phyloP scores from a whole-genome alignment of 441 rosid genomes.

The Biscutella laevigata region DNA sequence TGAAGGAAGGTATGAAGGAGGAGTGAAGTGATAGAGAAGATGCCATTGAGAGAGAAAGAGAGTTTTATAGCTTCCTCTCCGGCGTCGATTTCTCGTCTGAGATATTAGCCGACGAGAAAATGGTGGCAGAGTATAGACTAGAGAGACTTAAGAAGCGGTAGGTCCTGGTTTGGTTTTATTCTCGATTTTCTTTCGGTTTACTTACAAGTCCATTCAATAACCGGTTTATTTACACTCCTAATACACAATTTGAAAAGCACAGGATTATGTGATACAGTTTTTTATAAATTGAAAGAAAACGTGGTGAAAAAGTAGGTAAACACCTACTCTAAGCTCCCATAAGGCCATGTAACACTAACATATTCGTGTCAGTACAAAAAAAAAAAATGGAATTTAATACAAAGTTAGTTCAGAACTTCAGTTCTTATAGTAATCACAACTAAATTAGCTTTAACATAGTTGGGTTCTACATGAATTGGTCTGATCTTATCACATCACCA shows the following conservation, averaged over 20 bases:
- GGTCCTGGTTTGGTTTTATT: conserved; percentile 9
- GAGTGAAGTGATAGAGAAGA: conserved; percentile 30
- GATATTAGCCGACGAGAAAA: neutral
- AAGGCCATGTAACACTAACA: neutral
- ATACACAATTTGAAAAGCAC: neutral
- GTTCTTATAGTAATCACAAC: neutral
- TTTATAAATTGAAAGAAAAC: neutral
- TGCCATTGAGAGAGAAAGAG: conserved; percentile 19
- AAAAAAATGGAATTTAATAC: neutral
- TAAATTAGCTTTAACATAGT: neutral
- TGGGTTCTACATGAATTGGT: too few species aligned
- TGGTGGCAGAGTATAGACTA: neutral
- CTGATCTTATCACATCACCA: too few species aligned
- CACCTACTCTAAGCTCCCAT: conserved; percentile 8
- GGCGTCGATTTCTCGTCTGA: conserved; percentile 10
- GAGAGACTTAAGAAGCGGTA: neutral
- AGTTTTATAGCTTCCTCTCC: neutral
- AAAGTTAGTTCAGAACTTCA: neutral
- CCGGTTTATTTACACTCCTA: too few species aligned
- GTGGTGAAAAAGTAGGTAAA: conserved; percentile 19
- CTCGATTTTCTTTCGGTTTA: conserved; percentile 9
- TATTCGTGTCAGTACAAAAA: neutral
- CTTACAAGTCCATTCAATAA: too few species aligned
- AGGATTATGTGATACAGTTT: neutral
- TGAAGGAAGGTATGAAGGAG: conserved; percentile 21